These are phyloP conservation scores for Raffaelea ambrosiae DNA, from an alignment of 2,329 filamentous ascomycete species.

Conservation along the genomic window DNA sequence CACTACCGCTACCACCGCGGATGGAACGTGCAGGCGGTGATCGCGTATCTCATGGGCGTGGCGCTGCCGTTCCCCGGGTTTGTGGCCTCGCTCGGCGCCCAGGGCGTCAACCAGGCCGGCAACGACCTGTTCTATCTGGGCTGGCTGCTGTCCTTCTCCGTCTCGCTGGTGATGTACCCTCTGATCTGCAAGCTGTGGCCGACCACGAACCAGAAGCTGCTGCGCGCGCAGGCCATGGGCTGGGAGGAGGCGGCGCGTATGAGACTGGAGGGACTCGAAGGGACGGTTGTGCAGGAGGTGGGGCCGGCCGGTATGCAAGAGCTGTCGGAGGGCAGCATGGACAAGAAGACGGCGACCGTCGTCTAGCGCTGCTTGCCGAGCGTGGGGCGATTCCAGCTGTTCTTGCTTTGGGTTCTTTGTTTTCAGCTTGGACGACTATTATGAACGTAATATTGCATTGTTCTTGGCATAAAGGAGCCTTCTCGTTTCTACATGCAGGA, in stretches of 20 bases:
- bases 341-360: too few relatives aligned
- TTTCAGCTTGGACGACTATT: background rate
- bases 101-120: conserved; percentile 19
- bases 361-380: background rate
- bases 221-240: too few relatives aligned
- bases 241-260: too few relatives aligned
- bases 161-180: conserved; percentile 23
- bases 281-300: background rate
- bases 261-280: too few relatives aligned
- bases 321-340: background rate
- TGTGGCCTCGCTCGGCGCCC: conserved; percentile 21
- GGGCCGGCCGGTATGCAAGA: background rate
- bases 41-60: conserved; percentile 25
- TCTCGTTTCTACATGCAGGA: too few relatives aligned
- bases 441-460: background rate
- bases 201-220: conserved; percentile 15
- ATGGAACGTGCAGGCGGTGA: conserved; percentile 25
- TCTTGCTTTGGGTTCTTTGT: background rate
- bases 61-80: conserved; percentile 26
- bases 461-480: background rate
- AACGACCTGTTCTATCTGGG: conserved; percentile 22
- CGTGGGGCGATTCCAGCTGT: background rate
- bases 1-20: conserved; percentile 24
- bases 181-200: conserved; percentile 27
- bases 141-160: conserved; percentile 24